Evolutionary conservation across 805 yeast species (phyloP).

Genomic region (Candida rishiriensis): DNA sequence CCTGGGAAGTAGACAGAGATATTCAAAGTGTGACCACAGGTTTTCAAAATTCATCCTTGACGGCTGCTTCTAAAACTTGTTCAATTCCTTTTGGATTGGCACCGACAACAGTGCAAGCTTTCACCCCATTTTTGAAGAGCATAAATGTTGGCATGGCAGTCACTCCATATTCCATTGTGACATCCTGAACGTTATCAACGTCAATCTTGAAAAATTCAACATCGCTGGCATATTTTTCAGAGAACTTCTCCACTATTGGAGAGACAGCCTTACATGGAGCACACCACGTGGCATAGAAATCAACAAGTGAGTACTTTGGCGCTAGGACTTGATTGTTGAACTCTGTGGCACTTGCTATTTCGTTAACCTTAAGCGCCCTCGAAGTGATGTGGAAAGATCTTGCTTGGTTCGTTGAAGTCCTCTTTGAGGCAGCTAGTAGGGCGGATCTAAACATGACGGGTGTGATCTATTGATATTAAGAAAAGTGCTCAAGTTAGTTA

Average conservation of each 20-base stretch:
- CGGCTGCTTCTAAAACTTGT: conserved; percentile 24
- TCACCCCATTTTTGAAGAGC: conserved; percentile 55
- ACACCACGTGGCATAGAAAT: conserved; percentile 73
- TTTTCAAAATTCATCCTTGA: conserved; percentile 10
- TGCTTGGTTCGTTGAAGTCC: no score
- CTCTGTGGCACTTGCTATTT: conserved; percentile 30
- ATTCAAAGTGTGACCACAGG: no score
- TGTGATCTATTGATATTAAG: no score
- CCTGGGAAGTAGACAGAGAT: not conserved
- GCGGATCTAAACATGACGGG: no score
- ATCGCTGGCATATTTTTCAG: conserved; percentile 37
- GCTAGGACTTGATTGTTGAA: conserved; percentile 32
- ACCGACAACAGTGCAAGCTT: conserved; percentile 57
- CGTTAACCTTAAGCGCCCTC: conserved; percentile 24
- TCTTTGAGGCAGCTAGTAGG: no score
- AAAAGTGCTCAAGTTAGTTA: no score
- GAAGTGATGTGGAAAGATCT: conserved; percentile 13
- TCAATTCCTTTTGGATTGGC: conserved; percentile 46
- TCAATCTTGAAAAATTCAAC: conserved; percentile 67
- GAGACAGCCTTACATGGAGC: conserved; percentile 75
- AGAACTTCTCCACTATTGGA: conserved; percentile 45
- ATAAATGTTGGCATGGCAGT: conserved; percentile 77
- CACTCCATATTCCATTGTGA: conserved; percentile 57
- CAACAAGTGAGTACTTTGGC: conserved; percentile 48
- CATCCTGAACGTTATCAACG: conserved; percentile 57